A percentile compares a stretch with the other conserved stretches of the same genome.
Conservation (phyloP, 2,329 filamentous ascomycete species). For the Exophiala phaeomuriformis region DNA sequence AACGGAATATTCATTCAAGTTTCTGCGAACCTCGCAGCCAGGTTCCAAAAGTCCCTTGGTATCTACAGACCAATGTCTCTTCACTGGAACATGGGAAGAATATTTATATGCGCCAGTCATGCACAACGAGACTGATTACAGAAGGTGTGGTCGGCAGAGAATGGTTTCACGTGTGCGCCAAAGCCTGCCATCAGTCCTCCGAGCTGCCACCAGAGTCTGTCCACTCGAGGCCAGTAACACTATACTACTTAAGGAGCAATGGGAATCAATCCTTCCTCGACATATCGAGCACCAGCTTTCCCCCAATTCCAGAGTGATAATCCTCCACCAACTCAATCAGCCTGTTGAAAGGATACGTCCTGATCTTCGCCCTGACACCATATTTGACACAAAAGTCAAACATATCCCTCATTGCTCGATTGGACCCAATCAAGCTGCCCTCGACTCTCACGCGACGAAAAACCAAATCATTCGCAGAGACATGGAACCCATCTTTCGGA, state of each 20-base stretch:
- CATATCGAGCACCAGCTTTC: conserved; percentile 18
- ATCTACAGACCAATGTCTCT: too few relatives aligned
- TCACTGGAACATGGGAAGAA: too few relatives aligned
- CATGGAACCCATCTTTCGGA: conserved; percentile 15
- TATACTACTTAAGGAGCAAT: background rate
- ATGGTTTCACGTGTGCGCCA: too few relatives aligned
- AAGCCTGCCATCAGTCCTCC: too few relatives aligned
- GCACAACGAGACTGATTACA: too few relatives aligned
- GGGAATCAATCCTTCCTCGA: conserved; percentile 3
- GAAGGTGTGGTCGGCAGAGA: too few relatives aligned
- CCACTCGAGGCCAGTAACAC: too few relatives aligned
- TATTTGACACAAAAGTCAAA: conserved; percentile 47
- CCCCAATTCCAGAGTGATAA: conserved; percentile 18
- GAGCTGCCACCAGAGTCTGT: too few relatives aligned
- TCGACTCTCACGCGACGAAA: conserved; percentile 39
- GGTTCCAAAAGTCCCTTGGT: too few relatives aligned
- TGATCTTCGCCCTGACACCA: conserved; percentile 14
- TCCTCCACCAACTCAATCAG: conserved; percentile 25
- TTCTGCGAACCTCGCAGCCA: too few relatives aligned
- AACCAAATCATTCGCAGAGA: conserved; percentile 24
- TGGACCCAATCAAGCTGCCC: conserved; percentile 39
- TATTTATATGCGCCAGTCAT: too few relatives aligned
- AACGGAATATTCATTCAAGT: too few relatives aligned
- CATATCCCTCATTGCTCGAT: conserved; percentile 57
- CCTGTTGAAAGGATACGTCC: conserved; percentile 12